Base-by-base conservation (phyloP, 768 basidiomycete species). In the Galerina marginata region DNA sequence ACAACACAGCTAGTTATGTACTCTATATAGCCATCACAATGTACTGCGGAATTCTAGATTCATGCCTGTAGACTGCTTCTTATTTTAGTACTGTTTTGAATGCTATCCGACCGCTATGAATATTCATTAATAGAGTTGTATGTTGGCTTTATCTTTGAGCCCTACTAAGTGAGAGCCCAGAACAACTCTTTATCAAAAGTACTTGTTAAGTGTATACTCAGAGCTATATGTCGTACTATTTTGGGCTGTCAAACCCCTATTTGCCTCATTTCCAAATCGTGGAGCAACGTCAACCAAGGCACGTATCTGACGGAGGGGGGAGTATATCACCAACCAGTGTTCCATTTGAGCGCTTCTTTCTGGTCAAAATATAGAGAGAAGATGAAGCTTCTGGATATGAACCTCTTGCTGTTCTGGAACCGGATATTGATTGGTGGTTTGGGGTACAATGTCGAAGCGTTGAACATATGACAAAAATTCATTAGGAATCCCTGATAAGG, bases 111-210 rank as follows among this genome's bases (percentile, higher is more conserved):
- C 20, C 20, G 20, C 20, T 20, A 20, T 20, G 20, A 20, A 20
- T 20, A 20, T 20, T 20, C 20, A 20, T 20, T 20, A 20, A 20
- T 20, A 20, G 20, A 20, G 20, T 20, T 20, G 20, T 20, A 20
- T 20, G 20, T 20, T 20, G 20, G 20, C 20, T 20, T 20, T 20
- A 20, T 20, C 20, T 20, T 20, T 20, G 20, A 20, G 20, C 20
- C 20, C 20, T 20, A 20, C 23, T 12, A 16, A 33, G 51, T n/a
- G 15, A 55, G 37, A 2, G 56, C 57, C 16, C 46, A 68, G 16
- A 68, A 69, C 0, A 71, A 33, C 40, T 78, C 72, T 56, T 77
- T 78, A 23, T 63, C 63, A 46, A 69, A n/a, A 74, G 55, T 75
- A 77, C 49, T 71, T 72, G 48, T 78, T 75, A 49, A 78, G 51